Evolutionary conservation across 2,329 filamentous ascomycete genomes (phyloP), one percentile per base, ranked within the genome.

Genomic region (Xylaria arbuscula): DNA sequence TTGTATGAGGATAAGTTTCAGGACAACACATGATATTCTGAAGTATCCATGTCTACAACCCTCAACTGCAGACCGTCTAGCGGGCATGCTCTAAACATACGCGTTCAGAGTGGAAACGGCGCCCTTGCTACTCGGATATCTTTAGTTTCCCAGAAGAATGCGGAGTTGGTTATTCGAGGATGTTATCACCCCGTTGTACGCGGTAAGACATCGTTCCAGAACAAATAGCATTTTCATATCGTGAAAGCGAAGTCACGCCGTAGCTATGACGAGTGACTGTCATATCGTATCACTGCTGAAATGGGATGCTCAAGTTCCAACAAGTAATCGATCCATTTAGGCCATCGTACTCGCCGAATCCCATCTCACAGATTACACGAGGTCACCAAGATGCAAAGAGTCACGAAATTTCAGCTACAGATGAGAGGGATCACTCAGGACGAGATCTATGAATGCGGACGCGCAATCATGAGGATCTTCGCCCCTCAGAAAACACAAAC

Each of bases 341-440:
- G 11, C 28, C 4, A 48, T 15, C 8, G 68, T 70, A 62, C 42
- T 50, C 68, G 32, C 65, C 68, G 68, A 65, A 24, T 38, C 22
- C 5, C 13, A 54, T 58, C 19, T 11, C 45, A 64, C 55, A 28
- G 15, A 24, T 9, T 28, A 7, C 13, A 38, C 36, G 6, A 62
- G 28, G n/a, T 50, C 13, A 10, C 60, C 2, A 3, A 17, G n/a
- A 10, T 55, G 38, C 13, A 64, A 59, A 45, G 24, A 3, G 28
- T 9, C 11, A 61, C 56, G n/a, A 55, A 42, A 4, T 32, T 17
- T 22, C 6, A 2, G 55, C 50, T 1, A n/a, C 57, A 63, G 13
- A 40, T 61, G 32, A 9, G 32, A 58, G 45, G 51, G 45, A 13
- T 32, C 19, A 34, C 19, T 3, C 13, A 28, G 19, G 6, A 11